A percentile compares a stretch with the other conserved stretches of the same genome.
Conservation (phyloP, 2,329 filamentous ascomycete species). For the Penicillium glabrum region DNA sequence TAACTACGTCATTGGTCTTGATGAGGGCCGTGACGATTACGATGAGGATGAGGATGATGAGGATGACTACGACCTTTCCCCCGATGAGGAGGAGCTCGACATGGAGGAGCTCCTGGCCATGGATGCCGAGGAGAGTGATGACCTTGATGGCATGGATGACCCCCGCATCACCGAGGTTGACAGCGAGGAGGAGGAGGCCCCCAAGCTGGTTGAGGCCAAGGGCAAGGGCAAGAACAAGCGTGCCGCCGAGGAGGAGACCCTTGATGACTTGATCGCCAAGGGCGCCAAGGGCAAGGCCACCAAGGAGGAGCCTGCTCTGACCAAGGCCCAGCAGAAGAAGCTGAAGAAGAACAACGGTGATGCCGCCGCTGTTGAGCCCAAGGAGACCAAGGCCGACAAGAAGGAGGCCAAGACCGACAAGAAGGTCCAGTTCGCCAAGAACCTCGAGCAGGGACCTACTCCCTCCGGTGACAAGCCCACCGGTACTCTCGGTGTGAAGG, state of each 20-base stretch:
- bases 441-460: slow-evolving; percentile 94
- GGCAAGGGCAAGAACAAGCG: slow-evolving; percentile 89
- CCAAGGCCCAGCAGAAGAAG: slow-evolving; percentile 98
- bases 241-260: slow-evolving; percentile 68
- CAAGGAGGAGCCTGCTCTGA: slow-evolving; percentile 68
- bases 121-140: slow-evolving; percentile 67
- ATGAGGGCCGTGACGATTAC: slow-evolving; percentile 47
- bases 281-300: slow-evolving; percentile 54
- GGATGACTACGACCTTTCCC: slow-evolving; percentile 77
- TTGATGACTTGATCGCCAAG: slow-evolving; percentile 86
- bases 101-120: slow-evolving; percentile 51
- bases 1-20: slow-evolving; percentile 81
- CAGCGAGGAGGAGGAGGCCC: slow-evolving; percentile 74
- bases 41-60: slow-evolving; percentile 61
- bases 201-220: slow-evolving; percentile 48
- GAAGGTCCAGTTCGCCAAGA: slow-evolving; percentile 99
- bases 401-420: slow-evolving; percentile 68
- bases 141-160: slow-evolving; percentile 74
- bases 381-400: slow-evolving; percentile 61
- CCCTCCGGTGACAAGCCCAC: slow-evolving; percentile 61
- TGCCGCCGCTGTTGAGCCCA: slow-evolving; percentile 64
- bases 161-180: slow-evolving; percentile 83
- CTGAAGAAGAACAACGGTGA: slow-evolving; percentile 98
- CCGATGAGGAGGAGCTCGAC: slow-evolving; percentile 74
- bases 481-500: slow-evolving; percentile 67